Evolutionary conservation across 2,329 filamentous ascomycete species (phyloP).

Genomic region (Capronia epimyces): DNA sequence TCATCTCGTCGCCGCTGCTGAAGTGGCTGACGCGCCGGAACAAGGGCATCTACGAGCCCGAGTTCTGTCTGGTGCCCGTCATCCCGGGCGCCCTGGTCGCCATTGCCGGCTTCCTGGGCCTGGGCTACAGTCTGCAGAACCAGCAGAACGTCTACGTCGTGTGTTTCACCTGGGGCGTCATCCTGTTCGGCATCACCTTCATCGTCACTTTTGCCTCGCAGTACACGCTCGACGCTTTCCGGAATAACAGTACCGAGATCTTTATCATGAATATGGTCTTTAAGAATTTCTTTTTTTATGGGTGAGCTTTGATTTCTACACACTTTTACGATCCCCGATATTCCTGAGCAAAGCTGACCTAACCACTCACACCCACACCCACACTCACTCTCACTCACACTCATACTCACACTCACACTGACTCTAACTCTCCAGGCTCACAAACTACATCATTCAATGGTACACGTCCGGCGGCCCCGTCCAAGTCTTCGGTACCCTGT

Average conservation of each 20-base stretch:
- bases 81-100: neutral
- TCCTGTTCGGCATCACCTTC: constrained; percentile 29
- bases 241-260: constrained; percentile 40
- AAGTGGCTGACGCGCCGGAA: constrained; percentile 40
- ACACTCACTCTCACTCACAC: too few relatives aligned
- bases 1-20: constrained; percentile 31
- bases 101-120: constrained; percentile 11
- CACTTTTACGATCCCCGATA: too few relatives aligned
- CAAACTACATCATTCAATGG: constrained; percentile 1
- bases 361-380: too few relatives aligned
- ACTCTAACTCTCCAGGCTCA: too few relatives aligned
- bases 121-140: neutral
- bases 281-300: constrained; percentile 44
- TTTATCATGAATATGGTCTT: constrained; percentile 43
- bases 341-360: too few relatives aligned
- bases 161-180: neutral
- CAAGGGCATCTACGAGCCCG: constrained; percentile 39
- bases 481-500: neutral
- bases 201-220: constrained; percentile 45
- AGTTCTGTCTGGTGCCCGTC: constrained; percentile 36
- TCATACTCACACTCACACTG: too few relatives aligned
- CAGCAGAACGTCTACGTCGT: neutral
- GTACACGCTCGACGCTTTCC: constrained; percentile 48
- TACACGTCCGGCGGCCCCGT: neutral
- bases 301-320: too few relatives aligned